phyloP scores from a whole-genome alignment of 768 basidiomycete species.

The Collybia nuda region DNA sequence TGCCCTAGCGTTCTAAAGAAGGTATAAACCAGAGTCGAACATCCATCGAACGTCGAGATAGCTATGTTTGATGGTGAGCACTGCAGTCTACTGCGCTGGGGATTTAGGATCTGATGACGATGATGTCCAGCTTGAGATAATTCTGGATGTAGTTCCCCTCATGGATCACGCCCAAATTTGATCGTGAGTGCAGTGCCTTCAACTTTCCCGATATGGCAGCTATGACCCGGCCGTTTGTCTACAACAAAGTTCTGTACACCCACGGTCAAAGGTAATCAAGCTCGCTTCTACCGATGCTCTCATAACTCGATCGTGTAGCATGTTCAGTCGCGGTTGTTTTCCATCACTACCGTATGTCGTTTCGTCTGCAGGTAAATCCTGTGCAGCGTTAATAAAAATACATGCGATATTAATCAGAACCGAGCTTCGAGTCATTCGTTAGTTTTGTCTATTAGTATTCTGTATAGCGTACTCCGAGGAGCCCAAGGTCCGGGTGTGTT shows the following conservation, averaged over 20 bases:
- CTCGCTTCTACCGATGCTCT: slow-evolving; percentile 9
- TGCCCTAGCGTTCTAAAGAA: too few relatives aligned
- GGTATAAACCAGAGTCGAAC: too few relatives aligned
- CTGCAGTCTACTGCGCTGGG: background rate
- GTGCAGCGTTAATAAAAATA: background rate
- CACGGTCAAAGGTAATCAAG: slow-evolving; percentile 7
- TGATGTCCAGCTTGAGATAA: slow-evolving; percentile 15
- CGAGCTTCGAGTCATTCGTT: slow-evolving; percentile 2
- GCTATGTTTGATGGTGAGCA: too few relatives aligned
- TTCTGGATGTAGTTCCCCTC: slow-evolving; percentile 18
- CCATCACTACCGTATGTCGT: background rate
- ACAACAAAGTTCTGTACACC: slow-evolving; percentile 9
- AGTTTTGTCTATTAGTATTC: too few relatives aligned
- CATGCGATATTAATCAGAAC: slow-evolving; percentile 1
- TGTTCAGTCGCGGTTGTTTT: slow-evolving; percentile 4
- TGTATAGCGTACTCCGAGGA: background rate
- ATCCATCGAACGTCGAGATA: too few relatives aligned
- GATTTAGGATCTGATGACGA: slow-evolving; percentile 8
- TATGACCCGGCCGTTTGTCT: slow-evolving; percentile 30
- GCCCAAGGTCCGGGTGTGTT: background rate
- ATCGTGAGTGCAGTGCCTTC: slow-evolving; percentile 25
- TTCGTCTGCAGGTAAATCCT: background rate
- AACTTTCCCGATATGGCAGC: slow-evolving; percentile 30
- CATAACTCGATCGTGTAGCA: slow-evolving; percentile 5
- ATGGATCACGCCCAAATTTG: slow-evolving; percentile 9